These are phyloP conservation scores for Mycosphaerella sp. DNA, from an alignment of 2,329 filamentous ascomycete genomes.

Conservation along the genomic window DNA sequence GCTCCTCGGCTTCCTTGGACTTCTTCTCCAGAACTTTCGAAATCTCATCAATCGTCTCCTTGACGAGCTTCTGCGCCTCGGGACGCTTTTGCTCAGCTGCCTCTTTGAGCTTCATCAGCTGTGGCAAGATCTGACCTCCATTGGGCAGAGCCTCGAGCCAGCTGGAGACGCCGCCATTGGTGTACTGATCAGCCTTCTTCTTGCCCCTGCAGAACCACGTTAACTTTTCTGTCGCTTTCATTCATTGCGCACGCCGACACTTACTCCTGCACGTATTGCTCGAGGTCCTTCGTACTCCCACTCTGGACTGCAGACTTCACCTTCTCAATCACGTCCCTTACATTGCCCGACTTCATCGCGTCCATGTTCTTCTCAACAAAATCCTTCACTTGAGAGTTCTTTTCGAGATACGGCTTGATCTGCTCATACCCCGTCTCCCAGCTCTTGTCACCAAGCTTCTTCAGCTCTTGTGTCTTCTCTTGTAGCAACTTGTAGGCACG, in stretches of 20 bases:
- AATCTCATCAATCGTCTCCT: constrained; percentile 62
- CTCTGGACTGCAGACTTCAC: constrained; percentile 56
- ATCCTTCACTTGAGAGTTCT: constrained; percentile 69
- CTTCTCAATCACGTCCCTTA: constrained; percentile 56
- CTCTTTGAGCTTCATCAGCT: constrained; percentile 58
- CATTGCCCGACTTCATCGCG: constrained; percentile 60
- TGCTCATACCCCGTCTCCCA: constrained; percentile 64
- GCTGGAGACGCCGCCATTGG: constrained; percentile 43
- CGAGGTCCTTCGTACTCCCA: constrained; percentile 53
- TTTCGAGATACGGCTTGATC: constrained; percentile 65
- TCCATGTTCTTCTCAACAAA: constrained; percentile 65
- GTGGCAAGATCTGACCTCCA: constrained; percentile 57
- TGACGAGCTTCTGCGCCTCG: constrained; percentile 62
- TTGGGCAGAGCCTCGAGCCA: constrained; percentile 61
- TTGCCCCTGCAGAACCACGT: constrained; percentile 35
- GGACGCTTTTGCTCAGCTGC: constrained; percentile 61
- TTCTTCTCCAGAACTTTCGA: constrained; percentile 58
- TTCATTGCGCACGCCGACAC: neutral
- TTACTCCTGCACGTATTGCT: constrained; percentile 53
- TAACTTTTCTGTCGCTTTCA: neutral
- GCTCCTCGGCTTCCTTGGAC: constrained; percentile 51
- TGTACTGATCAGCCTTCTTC: constrained; percentile 53
- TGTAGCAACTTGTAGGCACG: constrained; percentile 57
- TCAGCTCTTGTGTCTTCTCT: constrained; percentile 62
- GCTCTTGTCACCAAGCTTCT: constrained; percentile 62